Evolutionary conservation across 805 yeast genomes (phyloP).

Genomic region (Ogataea methylovora): DNA sequence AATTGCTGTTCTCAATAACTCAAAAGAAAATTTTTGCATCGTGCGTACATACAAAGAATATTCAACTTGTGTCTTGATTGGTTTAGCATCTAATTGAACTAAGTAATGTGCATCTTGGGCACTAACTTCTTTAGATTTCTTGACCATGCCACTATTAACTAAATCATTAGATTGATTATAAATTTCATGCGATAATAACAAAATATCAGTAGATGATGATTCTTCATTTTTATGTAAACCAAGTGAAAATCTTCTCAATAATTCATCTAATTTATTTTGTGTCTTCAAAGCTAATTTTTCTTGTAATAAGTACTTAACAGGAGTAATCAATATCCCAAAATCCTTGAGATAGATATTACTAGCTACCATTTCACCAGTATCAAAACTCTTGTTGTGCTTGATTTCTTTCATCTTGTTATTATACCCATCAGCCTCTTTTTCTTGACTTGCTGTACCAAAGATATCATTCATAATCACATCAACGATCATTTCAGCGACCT

Average conservation of each 20-base stretch:
- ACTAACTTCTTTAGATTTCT: slow-evolving; percentile 11
- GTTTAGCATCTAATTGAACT: slow-evolving; percentile 62
- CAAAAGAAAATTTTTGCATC: slow-evolving; percentile 70
- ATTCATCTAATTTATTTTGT: slow-evolving; percentile 71
- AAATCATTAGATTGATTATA: slow-evolving; percentile 42
- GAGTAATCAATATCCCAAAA: slow-evolving; percentile 55
- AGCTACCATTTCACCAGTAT: slow-evolving; percentile 75
- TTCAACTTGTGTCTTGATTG: slow-evolving; percentile 45
- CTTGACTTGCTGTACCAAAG: slow-evolving; percentile 88
- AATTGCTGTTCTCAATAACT: slow-evolving; percentile 65
- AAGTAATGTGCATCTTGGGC: slow-evolving; percentile 50
- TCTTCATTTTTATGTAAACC: slow-evolving; percentile 73
- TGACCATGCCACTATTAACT: slow-evolving; percentile 11
- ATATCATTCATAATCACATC: slow-evolving; percentile 83
- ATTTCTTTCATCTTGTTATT: slow-evolving; percentile 83
- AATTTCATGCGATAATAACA: slow-evolving; percentile 69
- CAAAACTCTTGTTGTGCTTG: slow-evolving; percentile 80
- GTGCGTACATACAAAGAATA: slow-evolving; percentile 49
- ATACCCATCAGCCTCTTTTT: slow-evolving; percentile 92
- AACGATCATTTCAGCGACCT: slow-evolving; percentile 47
- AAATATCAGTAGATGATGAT: slow-evolving; percentile 45
- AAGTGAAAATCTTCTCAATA: slow-evolving; percentile 66
- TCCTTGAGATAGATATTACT: slow-evolving; percentile 49
- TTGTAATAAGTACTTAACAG: slow-evolving; percentile 55
- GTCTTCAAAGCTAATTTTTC: slow-evolving; percentile 62